Base-by-base conservation (phyloP, 129 eudicot genomes). In the Sambucus nigra region DNA sequence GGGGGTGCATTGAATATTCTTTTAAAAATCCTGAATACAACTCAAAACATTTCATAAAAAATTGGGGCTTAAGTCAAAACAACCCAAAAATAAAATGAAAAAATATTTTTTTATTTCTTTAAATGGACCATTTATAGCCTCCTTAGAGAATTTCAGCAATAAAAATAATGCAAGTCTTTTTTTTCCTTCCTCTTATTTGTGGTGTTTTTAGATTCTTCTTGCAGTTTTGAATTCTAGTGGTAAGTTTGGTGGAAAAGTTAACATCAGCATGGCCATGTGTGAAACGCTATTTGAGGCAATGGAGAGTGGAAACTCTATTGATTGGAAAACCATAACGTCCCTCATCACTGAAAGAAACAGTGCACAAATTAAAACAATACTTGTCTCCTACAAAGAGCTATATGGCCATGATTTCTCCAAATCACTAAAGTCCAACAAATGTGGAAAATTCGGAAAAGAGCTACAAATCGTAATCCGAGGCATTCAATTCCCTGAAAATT, bases 391-490 rank as follows among this genome's bases (percentile, higher is more conserved):
- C 52, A 57, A 41, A 41, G 51, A 57, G 38, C 51, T 57, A 24
- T 41, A 57, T 8, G 63, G 63, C 52, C 51, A n/a, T 15, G 51
- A 57, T 7, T 57, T 57, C 50, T 57, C 63, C 51, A 57, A 57
- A 51, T 57, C 42, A 24, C 63, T 57, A 28, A 41, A 57, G 35
- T 23, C 23, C 63, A 57, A 57, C 51, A 57, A 57, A 25, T 41
- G 63, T 25, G 63, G 63, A 41, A 57, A 42, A 42, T 39, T 57
- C 9, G 63, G 51, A 21, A 57, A 16, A 7, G 63, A 57, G 7
- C 38, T 57, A 7, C 35, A 51, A 15, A 11, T 22, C 0, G 51
- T 57, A 1, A 25, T 57, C 38, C 51, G 40, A 24, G 63, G 63
- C 6, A 41, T 57, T 10, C 63, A 57, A 23, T 40, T 11, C 25